phyloP scores from a whole-genome alignment of 495 filamentous ascomycete species.

The Hyaloscypha bicolor region DNA sequence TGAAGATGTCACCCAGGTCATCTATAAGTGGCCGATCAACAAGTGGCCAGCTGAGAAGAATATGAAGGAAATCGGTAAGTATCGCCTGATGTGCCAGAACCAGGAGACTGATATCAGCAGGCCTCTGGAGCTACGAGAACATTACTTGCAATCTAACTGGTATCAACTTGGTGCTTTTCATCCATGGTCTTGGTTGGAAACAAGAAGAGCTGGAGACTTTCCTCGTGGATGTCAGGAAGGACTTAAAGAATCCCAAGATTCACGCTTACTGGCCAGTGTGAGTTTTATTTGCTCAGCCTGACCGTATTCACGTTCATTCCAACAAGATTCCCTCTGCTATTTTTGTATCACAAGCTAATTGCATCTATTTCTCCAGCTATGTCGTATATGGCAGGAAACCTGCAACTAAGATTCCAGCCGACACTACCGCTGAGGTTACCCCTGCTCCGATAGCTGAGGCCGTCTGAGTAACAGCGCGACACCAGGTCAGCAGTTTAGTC shows the following conservation, averaged over 20 bases:
- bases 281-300: neutral
- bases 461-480: no score
- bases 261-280: conserved; percentile 41
- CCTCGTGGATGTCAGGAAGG: conserved; percentile 47
- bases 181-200: conserved; percentile 48
- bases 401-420: neutral
- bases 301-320: no score
- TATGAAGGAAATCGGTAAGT: conserved; percentile 5
- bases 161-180: conserved; percentile 9
- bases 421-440: no score
- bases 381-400: neutral
- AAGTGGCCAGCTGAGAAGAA: conserved; percentile 51
- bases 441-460: no score
- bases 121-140: conserved; percentile 42
- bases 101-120: neutral
- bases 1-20: conserved; percentile 46
- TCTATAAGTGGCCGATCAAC: conserved; percentile 45
- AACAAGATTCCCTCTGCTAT: no score
- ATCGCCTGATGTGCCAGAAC: neutral
- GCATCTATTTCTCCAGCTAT: neutral
- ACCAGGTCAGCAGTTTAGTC: no score
- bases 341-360: neutral
- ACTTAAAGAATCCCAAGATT: conserved; percentile 46
- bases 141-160: conserved; percentile 40
- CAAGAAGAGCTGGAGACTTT: conserved; percentile 47